Conservation (phyloP, 306 rosid species). For the Medicago truncatula region MtrunA17r5.0-ANR NC_053047.1:5548501-5549000, state of each 20-base stretch:
- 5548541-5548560: background rate
- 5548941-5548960: background rate
- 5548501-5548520: background rate
- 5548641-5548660: conserved; percentile 30
- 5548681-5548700: conserved; percentile 8
- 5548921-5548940: conserved; percentile 36
- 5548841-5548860: conserved; percentile 67
- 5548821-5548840: conserved; percentile 77
- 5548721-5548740: conserved; percentile 27
- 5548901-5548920: conserved; percentile 57
- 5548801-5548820: conserved; percentile 68
- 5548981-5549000: conserved; percentile 52
- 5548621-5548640: conserved; percentile 9
- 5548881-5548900: conserved; percentile 59
- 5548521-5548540: background rate
- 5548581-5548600: background rate
- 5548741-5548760: background rate
- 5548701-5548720: conserved; percentile 29
- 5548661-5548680: conserved; percentile 23
- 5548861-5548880: conserved; percentile 93
- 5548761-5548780: background rate
- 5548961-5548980: conserved; percentile 52
- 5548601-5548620: background rate
- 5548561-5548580: background rate
- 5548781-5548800: conserved; percentile 53